These are phyloP conservation scores for Vitis rotundifolia DNA, from an alignment of 164 flowering plant genomes.

Conservation along the genomic window DNA sequence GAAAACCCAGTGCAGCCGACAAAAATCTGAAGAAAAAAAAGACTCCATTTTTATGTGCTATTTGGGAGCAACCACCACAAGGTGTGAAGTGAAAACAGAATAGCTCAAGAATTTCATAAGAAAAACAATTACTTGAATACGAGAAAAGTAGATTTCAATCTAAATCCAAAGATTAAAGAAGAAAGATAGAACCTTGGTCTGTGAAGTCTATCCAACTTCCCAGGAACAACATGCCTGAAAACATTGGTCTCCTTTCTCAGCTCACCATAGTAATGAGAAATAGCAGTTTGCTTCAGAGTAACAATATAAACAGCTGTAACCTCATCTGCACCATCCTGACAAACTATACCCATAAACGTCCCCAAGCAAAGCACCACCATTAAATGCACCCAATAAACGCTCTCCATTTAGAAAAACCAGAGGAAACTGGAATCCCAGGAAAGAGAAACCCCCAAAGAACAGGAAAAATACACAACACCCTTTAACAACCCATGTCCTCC, in stretches of 20 bases:
- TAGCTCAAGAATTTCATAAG: no score
- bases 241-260: constrained; percentile 20
- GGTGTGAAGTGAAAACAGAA: no score
- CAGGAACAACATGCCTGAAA: constrained; percentile 21
- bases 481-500: constrained; percentile 9
- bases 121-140: no score
- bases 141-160: neutral
- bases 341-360: constrained; percentile 25
- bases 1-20: neutral
- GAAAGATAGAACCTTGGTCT: constrained; percentile 41
- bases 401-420: constrained; percentile 27
- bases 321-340: constrained; percentile 44
- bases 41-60: no score
- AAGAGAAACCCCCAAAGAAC: constrained; percentile 4
- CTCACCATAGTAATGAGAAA: constrained; percentile 38
- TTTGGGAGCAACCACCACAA: no score
- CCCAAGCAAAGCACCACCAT: constrained; percentile 43
- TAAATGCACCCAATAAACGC: constrained; percentile 33
- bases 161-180: neutral
- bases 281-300: constrained; percentile 65
- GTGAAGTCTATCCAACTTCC: constrained; percentile 22
- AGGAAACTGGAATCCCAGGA: constrained; percentile 1
- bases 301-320: constrained; percentile 67
- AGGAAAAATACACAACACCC: constrained; percentile 4
- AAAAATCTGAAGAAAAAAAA: neutral